Base-by-base conservation (phyloP, 1,284 basidiomycete genomes). In the Trametes polyzona region DNA sequence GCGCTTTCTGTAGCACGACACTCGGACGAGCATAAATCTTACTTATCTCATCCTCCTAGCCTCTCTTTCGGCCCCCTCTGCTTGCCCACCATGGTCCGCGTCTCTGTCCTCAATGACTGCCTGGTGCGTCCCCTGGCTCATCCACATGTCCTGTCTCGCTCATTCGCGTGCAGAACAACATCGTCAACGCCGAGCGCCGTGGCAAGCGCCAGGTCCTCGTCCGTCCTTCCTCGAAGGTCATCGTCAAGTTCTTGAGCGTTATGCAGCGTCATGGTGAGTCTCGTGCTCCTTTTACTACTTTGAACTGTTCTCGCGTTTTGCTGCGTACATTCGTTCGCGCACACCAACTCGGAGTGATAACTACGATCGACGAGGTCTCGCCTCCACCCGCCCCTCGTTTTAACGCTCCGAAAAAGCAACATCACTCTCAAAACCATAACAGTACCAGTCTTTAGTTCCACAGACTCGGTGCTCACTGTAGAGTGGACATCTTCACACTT, bases 181-280 rank as follows among this genome's bases (percentile, higher is more conserved):
- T 97, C 68, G 92, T 96, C 88, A 98, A 98, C 70, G 95, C 96
- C 71, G 96, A 98, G 83, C 92, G 94, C 74, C 92, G 94, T 73
- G 96, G 95, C 74, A 98, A 98, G 84, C 93, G 94, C 70, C 95
- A 98, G 82, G 95, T 98, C 65, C 88, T 98, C 67, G 86, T 98
- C 77, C 88, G 95, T 57, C 95, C 95, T 62, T 94, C 92, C 19
- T 96, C 93, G 65, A 98, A 98, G 81, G 95, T 98, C 76, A 86
- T 97, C 67, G 88, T 98, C 69, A 96, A 96, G 78, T 96, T 96
- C 80, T 81, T 98, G 67, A 90, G 86, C 67, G 95, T 98, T 72
- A 96, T 98, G 93, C 96, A 98, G 78, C 91, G 94, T 69, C 95
- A 97, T 79, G 95, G 95, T 93, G 68, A 81, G 93, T 82, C 10